Evolutionary conservation across 148 eudicot species (phyloP).

Genomic region (Cornus florida): DNA sequence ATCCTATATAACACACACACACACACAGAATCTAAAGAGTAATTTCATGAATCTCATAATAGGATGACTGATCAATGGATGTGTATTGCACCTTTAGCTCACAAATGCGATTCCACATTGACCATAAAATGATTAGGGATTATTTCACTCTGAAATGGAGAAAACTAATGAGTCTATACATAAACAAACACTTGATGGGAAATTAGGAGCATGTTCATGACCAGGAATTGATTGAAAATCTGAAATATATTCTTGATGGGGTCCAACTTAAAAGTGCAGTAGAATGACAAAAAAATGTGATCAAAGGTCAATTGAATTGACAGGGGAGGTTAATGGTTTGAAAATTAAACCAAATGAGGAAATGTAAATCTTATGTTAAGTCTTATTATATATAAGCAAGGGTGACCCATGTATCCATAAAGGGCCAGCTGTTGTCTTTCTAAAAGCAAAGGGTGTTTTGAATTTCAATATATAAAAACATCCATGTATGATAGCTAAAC

Average conservation of each 20-base stretch:
- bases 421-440: too few species aligned
- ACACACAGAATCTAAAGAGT: too few species aligned
- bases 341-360: neutral
- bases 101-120: neutral
- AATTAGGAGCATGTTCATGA: neutral
- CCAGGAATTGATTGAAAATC: neutral
- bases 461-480: too few species aligned
- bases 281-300: too few species aligned
- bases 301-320: neutral
- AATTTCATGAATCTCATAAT: too few species aligned
- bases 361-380: neutral
- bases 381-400: neutral
- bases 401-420: neutral
- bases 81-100: neutral
- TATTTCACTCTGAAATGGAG: neutral
- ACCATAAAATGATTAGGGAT: neutral
- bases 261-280: neutral
- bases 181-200: neutral
- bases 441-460: too few species aligned
- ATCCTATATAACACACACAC: too few species aligned
- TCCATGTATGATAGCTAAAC: too few species aligned
- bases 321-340: neutral
- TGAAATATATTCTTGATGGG: neutral
- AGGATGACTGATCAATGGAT: neutral
- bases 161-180: neutral